Percentiles rank a stretch among this genome's conserved stretches.
Conservation (phyloP, 192 early-diverging fungal species). For the Phlyctochytrium arcticum region DNA sequence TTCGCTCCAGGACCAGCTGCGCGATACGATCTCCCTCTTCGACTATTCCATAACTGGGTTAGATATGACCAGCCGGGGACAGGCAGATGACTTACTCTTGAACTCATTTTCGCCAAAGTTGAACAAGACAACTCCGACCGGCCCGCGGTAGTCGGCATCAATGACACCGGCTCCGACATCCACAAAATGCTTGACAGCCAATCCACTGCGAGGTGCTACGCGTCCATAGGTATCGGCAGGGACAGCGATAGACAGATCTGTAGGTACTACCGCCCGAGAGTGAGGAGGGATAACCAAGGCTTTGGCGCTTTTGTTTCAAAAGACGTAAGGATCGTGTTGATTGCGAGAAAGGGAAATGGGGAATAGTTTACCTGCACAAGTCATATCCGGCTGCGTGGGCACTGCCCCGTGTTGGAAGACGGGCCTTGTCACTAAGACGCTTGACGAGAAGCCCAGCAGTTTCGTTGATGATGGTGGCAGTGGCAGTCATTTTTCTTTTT, state of each 20-base stretch:
- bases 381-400: slow-evolving; percentile 89
- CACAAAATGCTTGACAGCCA: slow-evolving; percentile 86
- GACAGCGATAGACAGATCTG: slow-evolving; percentile 80
- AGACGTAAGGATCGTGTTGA: neutral
- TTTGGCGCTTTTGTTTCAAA: slow-evolving; percentile 24
- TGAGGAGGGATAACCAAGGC: slow-evolving; percentile 64
- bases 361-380: slow-evolving; percentile 54
- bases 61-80: neutral
- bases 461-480: neutral
- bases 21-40: slow-evolving; percentile 91
- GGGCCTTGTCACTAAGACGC: slow-evolving; percentile 63
- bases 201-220: slow-evolving; percentile 87
- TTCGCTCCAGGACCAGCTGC: slow-evolving; percentile 88
- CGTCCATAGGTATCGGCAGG: slow-evolving; percentile 90
- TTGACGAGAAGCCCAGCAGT: slow-evolving; percentile 62
- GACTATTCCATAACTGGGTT: slow-evolving; percentile 39
- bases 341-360: neutral
- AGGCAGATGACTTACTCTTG: slow-evolving; percentile 28
- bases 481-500: neutral
- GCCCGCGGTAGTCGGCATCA: slow-evolving; percentile 88
- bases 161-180: slow-evolving; percentile 90
- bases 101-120: slow-evolving; percentile 76
- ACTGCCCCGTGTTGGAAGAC: slow-evolving; percentile 78
- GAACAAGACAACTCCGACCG: slow-evolving; percentile 80
- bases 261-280: slow-evolving; percentile 72